Conservation (phyloP, 495 filamentous ascomycete species). For the Lasiosphaeris hirsuta region DNA sequence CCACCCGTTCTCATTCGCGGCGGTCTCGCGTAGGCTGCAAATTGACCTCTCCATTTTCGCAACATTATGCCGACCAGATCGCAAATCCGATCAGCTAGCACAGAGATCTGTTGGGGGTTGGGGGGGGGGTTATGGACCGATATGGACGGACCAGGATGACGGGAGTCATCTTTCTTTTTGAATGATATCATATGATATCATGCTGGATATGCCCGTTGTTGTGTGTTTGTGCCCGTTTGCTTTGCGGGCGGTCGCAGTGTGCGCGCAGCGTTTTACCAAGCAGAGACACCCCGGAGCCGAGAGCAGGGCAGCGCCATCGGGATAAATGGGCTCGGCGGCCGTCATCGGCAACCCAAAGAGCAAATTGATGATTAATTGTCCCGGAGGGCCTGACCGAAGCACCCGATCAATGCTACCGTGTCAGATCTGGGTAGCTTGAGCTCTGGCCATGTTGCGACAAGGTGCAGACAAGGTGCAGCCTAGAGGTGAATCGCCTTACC, state of each 20-base stretch:
- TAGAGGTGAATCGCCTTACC: neutral
- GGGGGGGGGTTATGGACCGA: neutral
- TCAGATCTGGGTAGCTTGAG: neutral
- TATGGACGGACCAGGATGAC: no score
- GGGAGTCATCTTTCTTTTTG: neutral
- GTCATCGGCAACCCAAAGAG: neutral
- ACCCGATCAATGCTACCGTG: neutral
- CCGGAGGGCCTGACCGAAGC: neutral
- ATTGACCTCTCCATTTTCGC: neutral
- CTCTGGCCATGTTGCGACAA: neutral
- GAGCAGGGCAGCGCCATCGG: no score
- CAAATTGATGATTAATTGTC: neutral
- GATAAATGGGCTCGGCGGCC: neutral
- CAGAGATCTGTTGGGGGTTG: neutral
- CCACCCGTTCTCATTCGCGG: no score
- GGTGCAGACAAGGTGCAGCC: neutral
- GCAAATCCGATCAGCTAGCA: constrained; percentile 1
- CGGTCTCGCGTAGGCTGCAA: no score
- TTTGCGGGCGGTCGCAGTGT: neutral
- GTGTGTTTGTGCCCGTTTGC: neutral
- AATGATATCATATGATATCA: neutral
- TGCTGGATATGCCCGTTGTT: neutral
- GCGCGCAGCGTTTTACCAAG: no score
- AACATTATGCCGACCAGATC: neutral
- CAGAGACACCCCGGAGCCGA: no score